Evolutionary conservation across 495 filamentous ascomycete genomes (phyloP), one percentile per base, ranked within the genome.

Genomic region (Lasiosphaeria hispida): DNA sequence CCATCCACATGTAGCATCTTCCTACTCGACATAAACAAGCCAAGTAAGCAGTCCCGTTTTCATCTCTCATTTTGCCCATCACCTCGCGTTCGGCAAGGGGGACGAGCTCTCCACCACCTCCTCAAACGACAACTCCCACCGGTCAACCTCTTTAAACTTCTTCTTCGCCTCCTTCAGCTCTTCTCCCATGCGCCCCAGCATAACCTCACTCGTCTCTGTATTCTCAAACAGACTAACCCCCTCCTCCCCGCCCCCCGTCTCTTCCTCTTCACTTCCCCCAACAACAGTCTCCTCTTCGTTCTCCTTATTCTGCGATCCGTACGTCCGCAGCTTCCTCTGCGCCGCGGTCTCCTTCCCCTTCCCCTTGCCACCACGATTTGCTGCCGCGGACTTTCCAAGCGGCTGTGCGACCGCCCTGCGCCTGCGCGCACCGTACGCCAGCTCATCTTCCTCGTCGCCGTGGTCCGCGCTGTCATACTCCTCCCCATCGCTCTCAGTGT

Each of bases 71-170:
- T 30, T 19, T 18, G 2, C 4, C 35, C 15, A 18, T 72, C 52
- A 76, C 41, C 72, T 65, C 33, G 68, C 75, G 61, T 72, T 66
- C 19, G 63, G 55, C 13, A 63, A 60, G 10, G 69, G 67, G 36
- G 66, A 66, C 7, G 72, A 76, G 37, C 72, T 71, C 45, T 68
- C 54, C 15, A 63, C 65, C 30, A 75, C 70, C 58, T 74, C 74
- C 64, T 80, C 77, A 55, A 75, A 80, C 36, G 72, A 71, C 30
- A 80, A 60, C 58, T 78, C 70, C 75, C 75, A 80, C 67, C 72
- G 63, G 48, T 80, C 77, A 30, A 80, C 77, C 62, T 79, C 77
- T 62, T 78, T 72, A 34, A 80, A 80, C 68, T 79, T 79, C 60
- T 75, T 72, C n/a, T 59, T 63, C 30, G 76, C 77, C 15, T 68